Evolutionary conservation across 495 filamentous ascomycete species (phyloP), one percentile per base, ranked within the genome.

Genomic region (Penicillium flavigenum): DNA sequence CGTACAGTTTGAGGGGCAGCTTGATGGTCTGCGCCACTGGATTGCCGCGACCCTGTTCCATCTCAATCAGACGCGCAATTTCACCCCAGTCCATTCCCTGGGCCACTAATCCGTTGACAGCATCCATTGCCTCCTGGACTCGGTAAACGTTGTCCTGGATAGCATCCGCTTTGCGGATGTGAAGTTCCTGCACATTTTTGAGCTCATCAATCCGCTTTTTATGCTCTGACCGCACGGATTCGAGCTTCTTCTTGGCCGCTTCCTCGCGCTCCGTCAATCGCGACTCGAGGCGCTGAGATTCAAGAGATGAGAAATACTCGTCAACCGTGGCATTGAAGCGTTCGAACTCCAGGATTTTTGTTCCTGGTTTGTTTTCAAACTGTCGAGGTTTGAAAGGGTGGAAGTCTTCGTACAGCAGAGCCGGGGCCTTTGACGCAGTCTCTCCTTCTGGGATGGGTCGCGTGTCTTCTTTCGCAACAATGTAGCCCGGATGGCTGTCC

Each of bases 21-120:
- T 91, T 89, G 58, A 98, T 96, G 19, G 90, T 86, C 60, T 88
- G 80, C 7, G 94, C 94, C 19, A 97, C 91, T 0, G 89, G 84
- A 62, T 98, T 98, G 14, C 86, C 78, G 54, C 86, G 78, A 51
- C 74, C 80, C 63, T 95, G 87, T 67, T 98, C 92, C 64, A 88
- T 80, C 64, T 96, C 90, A 45, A 98, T 88, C 60, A 98, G 76
- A 27, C 85, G 86, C 9, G 86, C 91, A 64, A 97, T 89, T 53
- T 96, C 88, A 10, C 88, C 84, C 94, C 94, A 98, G 62, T 98
- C 94, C 93, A 97, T 96, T 7, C 91, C 92, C 65, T 97, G 91
- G 8, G 83, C 83, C 38, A 98, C 82, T 16, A 98, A 75, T 0
- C 88, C 89, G 65, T 96, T 98, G 17, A 98, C 84, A 5, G 92